phyloP scores from a whole-genome alignment of 2,329 filamentous ascomycete species.

The Claviceps sp. region DNA sequence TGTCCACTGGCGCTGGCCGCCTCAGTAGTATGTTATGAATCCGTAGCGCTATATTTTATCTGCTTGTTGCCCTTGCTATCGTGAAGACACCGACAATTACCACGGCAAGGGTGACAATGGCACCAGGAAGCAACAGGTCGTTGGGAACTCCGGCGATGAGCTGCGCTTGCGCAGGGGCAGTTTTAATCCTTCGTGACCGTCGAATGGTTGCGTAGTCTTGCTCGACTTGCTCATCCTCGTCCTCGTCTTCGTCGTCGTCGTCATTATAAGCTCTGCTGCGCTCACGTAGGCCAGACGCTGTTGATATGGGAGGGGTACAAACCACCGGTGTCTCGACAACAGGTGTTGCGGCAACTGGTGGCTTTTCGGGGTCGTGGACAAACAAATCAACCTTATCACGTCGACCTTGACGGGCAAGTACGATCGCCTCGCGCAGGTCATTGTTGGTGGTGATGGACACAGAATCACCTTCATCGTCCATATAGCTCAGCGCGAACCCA shows the following conservation, averaged over 20 bases:
- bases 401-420: constrained; percentile 61
- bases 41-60: constrained; percentile 22
- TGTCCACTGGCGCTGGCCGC: constrained; percentile 24
- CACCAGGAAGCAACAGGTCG: constrained; percentile 81
- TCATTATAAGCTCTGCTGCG: constrained; percentile 33
- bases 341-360: constrained; percentile 56
- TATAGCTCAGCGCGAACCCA: constrained; percentile 86
- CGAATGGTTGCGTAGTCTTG: constrained; percentile 33
- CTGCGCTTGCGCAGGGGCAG: constrained; percentile 48
- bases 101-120: constrained; percentile 87
- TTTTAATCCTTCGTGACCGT: constrained; percentile 28
- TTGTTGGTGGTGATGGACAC: constrained; percentile 95
- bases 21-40: constrained; percentile 17
- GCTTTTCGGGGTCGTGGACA: constrained; percentile 83
- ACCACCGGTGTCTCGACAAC: constrained; percentile 29
- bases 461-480: constrained; percentile 93
- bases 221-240: constrained; percentile 41
- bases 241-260: constrained; percentile 40
- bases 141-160: constrained; percentile 87
- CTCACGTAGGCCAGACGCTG: constrained; percentile 33
- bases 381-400: constrained; percentile 95
- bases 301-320: constrained; percentile 35
- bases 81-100: constrained; percentile 91
- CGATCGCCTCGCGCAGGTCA: constrained; percentile 81
- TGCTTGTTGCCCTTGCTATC: constrained; percentile 54